phyloP scores from a whole-genome alignment of 305 asterid species.

The Ilex paraguariensis region DNA sequence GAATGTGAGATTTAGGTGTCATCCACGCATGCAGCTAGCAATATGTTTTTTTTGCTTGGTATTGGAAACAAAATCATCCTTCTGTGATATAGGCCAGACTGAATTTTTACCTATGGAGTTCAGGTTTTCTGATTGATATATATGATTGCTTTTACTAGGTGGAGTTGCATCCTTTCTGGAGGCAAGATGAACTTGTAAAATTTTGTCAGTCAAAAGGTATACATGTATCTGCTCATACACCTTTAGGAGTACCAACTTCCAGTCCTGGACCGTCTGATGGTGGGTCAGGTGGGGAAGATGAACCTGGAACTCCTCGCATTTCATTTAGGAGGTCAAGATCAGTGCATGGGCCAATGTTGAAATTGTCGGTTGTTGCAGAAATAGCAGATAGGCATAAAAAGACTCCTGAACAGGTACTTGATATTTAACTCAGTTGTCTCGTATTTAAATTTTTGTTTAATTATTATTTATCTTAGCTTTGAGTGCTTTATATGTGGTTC shows the following conservation, averaged over 20 bases:
- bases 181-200: slow-evolving; percentile 5
- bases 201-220: slow-evolving; percentile 3
- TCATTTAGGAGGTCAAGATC: slow-evolving; percentile 7
- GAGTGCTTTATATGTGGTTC: not conserved
- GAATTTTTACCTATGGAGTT: too few relatives aligned
- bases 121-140: too few relatives aligned
- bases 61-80: too few relatives aligned
- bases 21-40: too few relatives aligned
- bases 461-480: too few relatives aligned
- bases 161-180: slow-evolving; percentile 7
- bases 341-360: slow-evolving; percentile 4
- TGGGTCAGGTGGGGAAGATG: slow-evolving; percentile 2
- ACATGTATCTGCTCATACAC: slow-evolving; percentile 8
- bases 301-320: slow-evolving; percentile 4
- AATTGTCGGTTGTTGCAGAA: slow-evolving; percentile 4
- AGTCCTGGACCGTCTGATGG: not conserved
- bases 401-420: slow-evolving; percentile 2
- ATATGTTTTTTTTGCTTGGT: too few relatives aligned
- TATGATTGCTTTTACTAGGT: not conserved
- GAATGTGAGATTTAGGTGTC: too few relatives aligned
- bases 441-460: not conserved
- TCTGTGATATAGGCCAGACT: too few relatives aligned
- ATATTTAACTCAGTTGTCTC: not conserved
- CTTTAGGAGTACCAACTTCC: slow-evolving; percentile 1
- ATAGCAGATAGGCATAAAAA: slow-evolving; percentile 5